Evolutionary conservation across 305 asterid species (phyloP).

Genomic region (Fraxinus baroniana): DNA sequence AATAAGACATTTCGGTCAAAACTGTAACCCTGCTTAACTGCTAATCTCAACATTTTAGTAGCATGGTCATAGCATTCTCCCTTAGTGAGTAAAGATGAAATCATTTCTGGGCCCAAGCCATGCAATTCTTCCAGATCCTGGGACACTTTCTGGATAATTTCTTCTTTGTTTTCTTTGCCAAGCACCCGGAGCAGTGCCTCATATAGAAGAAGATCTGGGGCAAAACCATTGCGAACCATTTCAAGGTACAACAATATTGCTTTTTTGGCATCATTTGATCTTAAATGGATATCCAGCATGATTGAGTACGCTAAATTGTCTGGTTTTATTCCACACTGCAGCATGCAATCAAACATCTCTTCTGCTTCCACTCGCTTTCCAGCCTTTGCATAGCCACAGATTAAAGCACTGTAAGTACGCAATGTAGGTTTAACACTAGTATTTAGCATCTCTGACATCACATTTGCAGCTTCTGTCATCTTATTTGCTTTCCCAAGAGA

Average conservation of each 20-base stretch:
- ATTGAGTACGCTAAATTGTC: slow-evolving; percentile 80
- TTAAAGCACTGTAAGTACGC: slow-evolving; percentile 85
- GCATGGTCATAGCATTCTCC: slow-evolving; percentile 78
- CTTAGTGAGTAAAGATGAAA: slow-evolving; percentile 67
- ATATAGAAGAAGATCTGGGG: slow-evolving; percentile 58
- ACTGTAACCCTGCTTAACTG: slow-evolving; percentile 53
- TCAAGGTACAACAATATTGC: slow-evolving; percentile 62
- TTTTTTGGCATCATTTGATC: slow-evolving; percentile 60
- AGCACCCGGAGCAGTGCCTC: slow-evolving; percentile 59
- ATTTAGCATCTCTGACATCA: slow-evolving; percentile 89
- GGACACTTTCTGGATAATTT: slow-evolving; percentile 49
- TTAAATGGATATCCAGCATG: slow-evolving; percentile 72
- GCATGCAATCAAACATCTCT: slow-evolving; percentile 71
- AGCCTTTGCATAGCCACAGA: slow-evolving; percentile 85
- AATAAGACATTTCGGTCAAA: slow-evolving; percentile 53
- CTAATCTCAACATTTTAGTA: slow-evolving; percentile 59
- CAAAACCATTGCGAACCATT: slow-evolving; percentile 66
- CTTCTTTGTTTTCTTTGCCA: slow-evolving; percentile 50
- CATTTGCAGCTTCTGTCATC: slow-evolving; percentile 70
- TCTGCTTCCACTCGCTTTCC: slow-evolving; percentile 74
- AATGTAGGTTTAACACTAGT: slow-evolving; percentile 67
- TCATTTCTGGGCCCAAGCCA: slow-evolving; percentile 55
- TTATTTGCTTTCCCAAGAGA: slow-evolving; percentile 81
- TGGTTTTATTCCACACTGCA: slow-evolving; percentile 75
- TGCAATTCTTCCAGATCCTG: slow-evolving; percentile 64